These are phyloP conservation scores for Trichothecium roseum DNA, from an alignment of 2,329 filamentous ascomycete genomes.

Conservation along the genomic window DNA sequence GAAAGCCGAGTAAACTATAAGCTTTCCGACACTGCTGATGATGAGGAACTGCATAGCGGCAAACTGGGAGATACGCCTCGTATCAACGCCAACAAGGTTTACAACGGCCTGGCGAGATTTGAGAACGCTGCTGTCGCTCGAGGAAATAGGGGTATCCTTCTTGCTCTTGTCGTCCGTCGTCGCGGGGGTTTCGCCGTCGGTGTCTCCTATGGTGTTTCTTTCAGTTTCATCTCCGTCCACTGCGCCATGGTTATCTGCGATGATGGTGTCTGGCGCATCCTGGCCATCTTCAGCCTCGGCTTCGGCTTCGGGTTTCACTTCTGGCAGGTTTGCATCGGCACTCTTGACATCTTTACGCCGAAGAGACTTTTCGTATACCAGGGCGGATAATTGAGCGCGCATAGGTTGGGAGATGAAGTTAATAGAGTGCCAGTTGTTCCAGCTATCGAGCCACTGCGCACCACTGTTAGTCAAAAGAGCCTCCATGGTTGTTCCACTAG, in stretches of 20 bases:
- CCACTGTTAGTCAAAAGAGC: neutral
- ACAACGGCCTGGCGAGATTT: slow-evolving; percentile 58
- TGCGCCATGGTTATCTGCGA: slow-evolving; percentile 9
- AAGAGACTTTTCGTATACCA: slow-evolving; percentile 70
- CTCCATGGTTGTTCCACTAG: neutral
- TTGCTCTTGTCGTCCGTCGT: slow-evolving; percentile 34
- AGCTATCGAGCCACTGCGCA: slow-evolving; percentile 47
- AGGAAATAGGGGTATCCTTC: slow-evolving; percentile 35
- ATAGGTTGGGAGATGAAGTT: slow-evolving; percentile 54
- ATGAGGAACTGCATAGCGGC: slow-evolving; percentile 57
- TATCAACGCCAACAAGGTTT: slow-evolving; percentile 70
- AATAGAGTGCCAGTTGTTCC: slow-evolving; percentile 57
- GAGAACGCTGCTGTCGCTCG: slow-evolving; percentile 19
- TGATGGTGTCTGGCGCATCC: slow-evolving; percentile 4
- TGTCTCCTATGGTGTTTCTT: slow-evolving; percentile 3
- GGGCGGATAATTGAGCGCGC: slow-evolving; percentile 56
- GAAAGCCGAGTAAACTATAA: slow-evolving; percentile 56
- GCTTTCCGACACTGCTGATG: slow-evolving; percentile 48
- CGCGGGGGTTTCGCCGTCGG: slow-evolving; percentile 26
- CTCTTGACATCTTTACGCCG: slow-evolving; percentile 68
- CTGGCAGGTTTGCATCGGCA: slow-evolving; percentile 18
- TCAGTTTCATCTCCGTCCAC: slow-evolving; percentile 15
- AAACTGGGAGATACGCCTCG: slow-evolving; percentile 59
- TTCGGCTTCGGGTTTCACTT: slow-evolving; percentile 27
- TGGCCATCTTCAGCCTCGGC: slow-evolving; percentile 13